phyloP scores from a whole-genome alignment of 352 stramenopile species.

The Phytophthora cryptogea region DNA sequence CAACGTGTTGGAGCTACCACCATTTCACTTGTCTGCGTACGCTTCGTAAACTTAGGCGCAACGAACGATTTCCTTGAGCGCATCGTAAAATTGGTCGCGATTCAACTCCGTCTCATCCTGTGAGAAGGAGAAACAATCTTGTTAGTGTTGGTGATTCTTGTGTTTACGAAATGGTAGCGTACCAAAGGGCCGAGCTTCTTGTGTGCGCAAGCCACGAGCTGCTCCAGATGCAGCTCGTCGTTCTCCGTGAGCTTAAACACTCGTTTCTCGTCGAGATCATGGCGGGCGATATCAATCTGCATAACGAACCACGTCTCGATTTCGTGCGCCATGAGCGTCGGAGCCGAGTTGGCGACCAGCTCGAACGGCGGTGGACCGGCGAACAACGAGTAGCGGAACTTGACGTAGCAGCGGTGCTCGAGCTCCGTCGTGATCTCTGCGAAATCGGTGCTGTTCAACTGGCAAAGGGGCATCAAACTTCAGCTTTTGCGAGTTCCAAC shows the following conservation, averaged over 20 bases:
- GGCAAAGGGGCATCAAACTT: no score
- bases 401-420: conserved; percentile 47
- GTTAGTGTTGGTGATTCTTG: background rate
- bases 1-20: no score
- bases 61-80: conserved; percentile 10
- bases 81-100: conserved; percentile 20
- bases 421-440: conserved; percentile 20
- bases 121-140: background rate
- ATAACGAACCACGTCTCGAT: conserved; percentile 38
- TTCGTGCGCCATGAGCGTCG: conserved; percentile 15
- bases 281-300: conserved; percentile 25
- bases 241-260: conserved; percentile 20
- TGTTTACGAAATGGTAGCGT: background rate
- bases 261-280: conserved; percentile 23
- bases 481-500: background rate
- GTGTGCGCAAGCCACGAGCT: conserved; percentile 34
- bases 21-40: no score
- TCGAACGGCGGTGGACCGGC: conserved; percentile 47
- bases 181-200: conserved; percentile 29
- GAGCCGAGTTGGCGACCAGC: conserved; percentile 31
- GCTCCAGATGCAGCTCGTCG: conserved; percentile 20
- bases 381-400: conserved; percentile 55
- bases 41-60: conserved; percentile 8
- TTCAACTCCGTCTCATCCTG: conserved; percentile 20
- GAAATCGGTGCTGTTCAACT: conserved; percentile 26